These are phyloP conservation scores for Pseudogymnoascus sp. DNA, from an alignment of 2,329 filamentous ascomycete species.

Conservation along the genomic window DNA sequence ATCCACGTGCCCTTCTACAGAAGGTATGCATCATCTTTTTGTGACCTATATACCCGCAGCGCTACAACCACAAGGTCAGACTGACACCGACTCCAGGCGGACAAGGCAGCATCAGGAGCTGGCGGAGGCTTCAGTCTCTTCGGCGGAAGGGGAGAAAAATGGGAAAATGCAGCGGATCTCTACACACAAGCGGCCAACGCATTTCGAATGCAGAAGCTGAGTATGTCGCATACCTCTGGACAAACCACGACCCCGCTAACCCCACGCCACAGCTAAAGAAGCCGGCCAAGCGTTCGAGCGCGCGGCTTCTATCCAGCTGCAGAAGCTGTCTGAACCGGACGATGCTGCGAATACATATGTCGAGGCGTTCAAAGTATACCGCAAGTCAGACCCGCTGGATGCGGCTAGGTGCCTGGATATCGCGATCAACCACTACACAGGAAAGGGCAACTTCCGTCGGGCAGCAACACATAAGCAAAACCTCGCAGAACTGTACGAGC, in stretches of 20 bases:
- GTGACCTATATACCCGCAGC: background rate
- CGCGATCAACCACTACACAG: conserved; percentile 78
- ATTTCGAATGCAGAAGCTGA: conserved; percentile 78
- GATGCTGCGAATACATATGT: conserved; percentile 82
- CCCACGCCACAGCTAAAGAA: conserved; percentile 45
- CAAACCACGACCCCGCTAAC: background rate
- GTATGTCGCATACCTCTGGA: conserved; percentile 37
- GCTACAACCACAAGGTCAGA: conserved; percentile 17
- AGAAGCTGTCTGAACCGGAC: conserved; percentile 80
- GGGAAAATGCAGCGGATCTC: conserved; percentile 78
- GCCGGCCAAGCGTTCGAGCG: conserved; percentile 81
- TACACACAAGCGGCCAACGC: conserved; percentile 86
- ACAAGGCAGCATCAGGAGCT: conserved; percentile 69
- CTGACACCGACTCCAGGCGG: conserved; percentile 52
- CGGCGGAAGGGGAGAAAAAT: conserved; percentile 78
- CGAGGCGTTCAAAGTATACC: conserved; percentile 93
- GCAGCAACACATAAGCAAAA: conserved; percentile 88
- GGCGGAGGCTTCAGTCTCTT: conserved; percentile 82
- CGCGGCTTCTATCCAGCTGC: conserved; percentile 70
- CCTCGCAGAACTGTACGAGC: conserved; percentile 77
- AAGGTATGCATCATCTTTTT: conserved; percentile 45
- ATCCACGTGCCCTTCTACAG: conserved; percentile 69
- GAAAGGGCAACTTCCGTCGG: conserved; percentile 82
- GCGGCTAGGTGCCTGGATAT: conserved; percentile 71
- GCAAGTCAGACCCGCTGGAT: conserved; percentile 73